These are phyloP conservation scores for Rhizopogon sp. DNA, from an alignment of 768 basidiomycete species.

Conservation along the genomic window DNA sequence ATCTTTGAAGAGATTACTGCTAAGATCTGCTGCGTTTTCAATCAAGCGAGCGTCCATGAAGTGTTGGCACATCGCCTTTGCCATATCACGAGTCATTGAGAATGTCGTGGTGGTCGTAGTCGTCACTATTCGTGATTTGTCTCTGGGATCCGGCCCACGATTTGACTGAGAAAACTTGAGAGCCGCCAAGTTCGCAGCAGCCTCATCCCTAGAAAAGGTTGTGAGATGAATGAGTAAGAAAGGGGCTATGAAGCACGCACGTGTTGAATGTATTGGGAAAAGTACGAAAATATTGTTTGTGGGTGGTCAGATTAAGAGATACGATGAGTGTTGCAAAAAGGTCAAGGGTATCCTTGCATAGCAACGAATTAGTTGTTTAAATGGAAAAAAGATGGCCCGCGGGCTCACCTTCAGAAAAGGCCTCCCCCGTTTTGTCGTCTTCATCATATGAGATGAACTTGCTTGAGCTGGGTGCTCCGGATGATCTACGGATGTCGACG, in stretches of 20 bases:
- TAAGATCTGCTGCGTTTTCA: constrained; percentile 91
- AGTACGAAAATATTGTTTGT: constrained; percentile 95
- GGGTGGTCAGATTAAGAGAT: constrained; percentile 80
- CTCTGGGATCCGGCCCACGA: constrained; percentile 96
- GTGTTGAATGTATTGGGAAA: constrained; percentile 95
- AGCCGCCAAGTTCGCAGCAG: constrained; percentile 86
- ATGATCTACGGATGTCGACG: constrained; percentile 36
- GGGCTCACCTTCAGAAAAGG: constrained; percentile 80
- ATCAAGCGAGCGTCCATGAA: constrained; percentile 99
- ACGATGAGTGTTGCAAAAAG: constrained; percentile 96
- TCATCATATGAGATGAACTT: constrained; percentile 93
- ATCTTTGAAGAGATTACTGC: constrained; percentile 91
- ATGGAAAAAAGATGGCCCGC: constrained; percentile 7
- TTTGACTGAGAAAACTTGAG: constrained; percentile 99
- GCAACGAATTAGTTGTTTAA: not conserved
- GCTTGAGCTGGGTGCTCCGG: constrained; percentile 38
- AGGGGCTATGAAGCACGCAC: constrained; percentile 42
- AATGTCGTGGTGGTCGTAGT: constrained; percentile 99
- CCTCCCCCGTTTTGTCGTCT: constrained; percentile 93
- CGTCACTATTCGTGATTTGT: constrained; percentile 96
- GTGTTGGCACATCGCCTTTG: constrained; percentile 99
- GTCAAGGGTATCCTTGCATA: constrained; percentile 87
- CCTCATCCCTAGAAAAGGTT: constrained; percentile 73
- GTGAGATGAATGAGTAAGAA: constrained; percentile 7
- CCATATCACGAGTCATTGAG: constrained; percentile 99